phyloP scores from a whole-genome alignment of 2,329 filamentous ascomycete genomes.

The Penicillium griseofulvum region DNA sequence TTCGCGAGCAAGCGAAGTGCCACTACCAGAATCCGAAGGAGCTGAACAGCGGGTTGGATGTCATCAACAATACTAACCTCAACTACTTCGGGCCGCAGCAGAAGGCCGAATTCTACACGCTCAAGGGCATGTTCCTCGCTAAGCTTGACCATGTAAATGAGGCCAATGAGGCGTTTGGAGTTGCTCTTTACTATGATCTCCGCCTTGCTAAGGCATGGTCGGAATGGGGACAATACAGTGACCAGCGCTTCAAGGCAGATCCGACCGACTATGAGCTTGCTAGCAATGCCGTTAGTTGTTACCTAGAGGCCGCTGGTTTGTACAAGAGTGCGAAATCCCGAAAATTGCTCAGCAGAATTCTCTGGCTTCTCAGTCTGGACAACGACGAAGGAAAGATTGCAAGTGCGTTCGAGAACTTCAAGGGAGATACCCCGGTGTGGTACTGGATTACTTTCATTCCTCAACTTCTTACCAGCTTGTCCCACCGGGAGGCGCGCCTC shows the following conservation, averaged over 20 bases:
- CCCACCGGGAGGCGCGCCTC: constrained; percentile 84
- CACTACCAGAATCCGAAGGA: constrained; percentile 96
- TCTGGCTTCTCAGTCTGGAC: constrained; percentile 94
- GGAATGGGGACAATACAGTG: constrained; percentile 98
- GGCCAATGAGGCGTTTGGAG: constrained; percentile 90
- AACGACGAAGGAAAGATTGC: constrained; percentile 81
- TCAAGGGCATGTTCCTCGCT: constrained; percentile 99
- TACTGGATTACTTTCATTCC: constrained; percentile 99
- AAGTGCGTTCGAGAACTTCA: constrained; percentile 88
- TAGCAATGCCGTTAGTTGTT: constrained; percentile 89
- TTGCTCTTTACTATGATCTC: constrained; percentile 93
- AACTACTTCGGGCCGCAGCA: constrained; percentile 96
- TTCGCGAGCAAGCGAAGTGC: constrained; percentile 97
- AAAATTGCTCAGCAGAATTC: constrained; percentile 85
- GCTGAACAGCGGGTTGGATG: constrained; percentile 86
- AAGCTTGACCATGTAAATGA: constrained; percentile 89
- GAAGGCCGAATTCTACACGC: constrained; percentile 97
- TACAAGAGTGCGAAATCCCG: constrained; percentile 97
- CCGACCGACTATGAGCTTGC: constrained; percentile 77
- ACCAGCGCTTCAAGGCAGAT: constrained; percentile 91
- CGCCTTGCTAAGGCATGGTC: constrained; percentile 96
- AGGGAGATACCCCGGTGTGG: constrained; percentile 96
- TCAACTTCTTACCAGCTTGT: constrained; percentile 86
- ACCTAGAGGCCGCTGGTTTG: constrained; percentile 89
- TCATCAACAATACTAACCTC: constrained; percentile 99